Evolutionary conservation across 2,329 filamentous ascomycete genomes (phyloP), one percentile per base, ranked within the genome.

Genomic region (Tolypocladium paradoxum): DNA sequence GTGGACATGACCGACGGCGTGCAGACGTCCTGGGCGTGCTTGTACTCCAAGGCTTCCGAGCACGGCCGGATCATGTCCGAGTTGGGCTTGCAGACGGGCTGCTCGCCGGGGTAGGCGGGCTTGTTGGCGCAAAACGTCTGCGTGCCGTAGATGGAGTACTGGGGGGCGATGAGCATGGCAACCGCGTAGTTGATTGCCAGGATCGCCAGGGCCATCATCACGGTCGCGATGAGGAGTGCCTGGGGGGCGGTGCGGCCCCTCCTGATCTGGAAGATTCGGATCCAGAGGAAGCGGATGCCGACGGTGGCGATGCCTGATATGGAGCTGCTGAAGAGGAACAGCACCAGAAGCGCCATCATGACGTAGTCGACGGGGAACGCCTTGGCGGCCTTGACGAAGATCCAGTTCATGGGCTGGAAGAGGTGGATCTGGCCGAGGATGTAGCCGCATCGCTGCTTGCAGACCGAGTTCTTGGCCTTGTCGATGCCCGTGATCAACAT

Each of bases 401-500:
- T 75, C 81, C 86, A 95, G 73, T 99, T 97, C 65, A 96, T 76
- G 1, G 93, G 93, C 67, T 99, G 93, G 75, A 96, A 95, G 61
- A 97, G 84, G 67, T 95, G 90, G 68, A 95, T 87, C 64, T 76
- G 79, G 45, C 85, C 90, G 5, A 99, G 78, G 49, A 97, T 88
- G 70, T 96, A 99, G 57, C 93, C 93, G 66, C 93, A 99, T 61
- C 83, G 84, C 55, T 84, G 76, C 68, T 93, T 92, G 79, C 93
- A 99, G 57, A 95, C 75, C 4, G 91, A 96, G 73, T 97, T 96
- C 69, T 87, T 91, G 36, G 90, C 89, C 74, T 97, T 97, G 79
- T 99, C 93, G 64, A 97, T 90, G 60, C 84, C 87, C 0, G 92
- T 97, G 65, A 97, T 87, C 60, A 97, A 79, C 90, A 99, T 97